Evolutionary conservation across 2,329 filamentous ascomycete genomes (phyloP).

Genomic region (Colletotrichum tropicale): DNA sequence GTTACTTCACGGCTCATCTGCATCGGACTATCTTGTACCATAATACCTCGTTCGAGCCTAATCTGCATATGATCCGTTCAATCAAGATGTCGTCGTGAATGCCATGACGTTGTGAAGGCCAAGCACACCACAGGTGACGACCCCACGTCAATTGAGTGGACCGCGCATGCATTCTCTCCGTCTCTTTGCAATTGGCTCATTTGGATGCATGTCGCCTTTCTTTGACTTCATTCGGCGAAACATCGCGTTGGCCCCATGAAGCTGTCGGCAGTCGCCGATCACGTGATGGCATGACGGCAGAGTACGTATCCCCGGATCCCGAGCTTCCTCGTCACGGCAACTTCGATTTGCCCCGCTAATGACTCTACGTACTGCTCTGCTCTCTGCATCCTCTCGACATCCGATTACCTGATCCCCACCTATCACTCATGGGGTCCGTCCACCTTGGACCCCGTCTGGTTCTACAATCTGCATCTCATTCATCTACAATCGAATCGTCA

Average conservation of each 20-base stretch:
- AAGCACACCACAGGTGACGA: neutral
- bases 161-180: neutral
- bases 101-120: neutral
- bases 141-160: neutral
- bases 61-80: constrained; percentile 18
- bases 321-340: constrained; percentile 28
- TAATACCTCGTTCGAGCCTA: constrained; percentile 18
- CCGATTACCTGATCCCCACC: constrained; percentile 36
- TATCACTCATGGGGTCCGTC: constrained; percentile 38
- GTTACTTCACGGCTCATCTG: constrained; percentile 13
- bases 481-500: neutral
- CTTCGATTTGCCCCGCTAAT: constrained; percentile 38
- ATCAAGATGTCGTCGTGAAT: neutral
- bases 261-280: constrained; percentile 12
- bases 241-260: constrained; percentile 19
- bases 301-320: constrained; percentile 8
- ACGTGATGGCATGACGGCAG: neutral
- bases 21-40: constrained; percentile 19
- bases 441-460: constrained; percentile 35
- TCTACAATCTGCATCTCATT: constrained; percentile 8
- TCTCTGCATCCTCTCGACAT: constrained; percentile 34
- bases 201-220: neutral
- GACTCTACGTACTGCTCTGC: constrained; percentile 35
- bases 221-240: neutral
- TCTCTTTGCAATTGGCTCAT: neutral